Percentiles rank a stretch among this genome's conserved stretches.
Evolutionary conservation across 139 green algal species (phyloP).

Genomic region (Cymbomonas tetramitiformis): DNA sequence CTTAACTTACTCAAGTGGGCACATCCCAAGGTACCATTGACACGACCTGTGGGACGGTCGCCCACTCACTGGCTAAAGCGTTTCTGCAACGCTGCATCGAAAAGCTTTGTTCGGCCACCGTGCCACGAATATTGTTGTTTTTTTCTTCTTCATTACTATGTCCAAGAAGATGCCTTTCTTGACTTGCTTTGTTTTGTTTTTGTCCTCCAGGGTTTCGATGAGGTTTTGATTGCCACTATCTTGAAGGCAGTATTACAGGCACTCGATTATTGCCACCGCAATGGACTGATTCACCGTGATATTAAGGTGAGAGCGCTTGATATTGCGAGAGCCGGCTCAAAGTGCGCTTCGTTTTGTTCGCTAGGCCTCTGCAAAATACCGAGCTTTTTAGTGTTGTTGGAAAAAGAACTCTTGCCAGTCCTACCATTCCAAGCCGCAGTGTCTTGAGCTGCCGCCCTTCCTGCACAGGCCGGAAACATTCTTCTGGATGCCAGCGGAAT

Average conservation of each 20-base stretch:
- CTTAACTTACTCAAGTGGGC: conserved; percentile 40
- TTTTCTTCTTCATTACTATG: too few relatives aligned
- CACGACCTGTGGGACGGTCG: background rate
- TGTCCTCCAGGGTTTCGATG: conserved; percentile 60
- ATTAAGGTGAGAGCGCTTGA: conserved; percentile 96
- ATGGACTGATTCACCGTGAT: conserved; percentile 88
- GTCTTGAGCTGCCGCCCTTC: background rate
- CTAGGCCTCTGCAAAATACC: too few relatives aligned
- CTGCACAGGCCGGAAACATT: conserved; percentile 98
- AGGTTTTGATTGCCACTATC: conserved; percentile 81
- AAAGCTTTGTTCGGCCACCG: too few relatives aligned
- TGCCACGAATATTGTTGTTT: too few relatives aligned
- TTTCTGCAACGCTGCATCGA: too few relatives aligned
- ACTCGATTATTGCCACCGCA: conserved; percentile 87
- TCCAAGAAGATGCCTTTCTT: too few relatives aligned
- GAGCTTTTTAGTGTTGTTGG: too few relatives aligned
- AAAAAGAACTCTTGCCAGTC: too few relatives aligned
- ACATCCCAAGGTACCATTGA: background rate
- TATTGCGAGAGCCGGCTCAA: conserved; percentile 4
- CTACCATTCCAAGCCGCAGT: background rate
- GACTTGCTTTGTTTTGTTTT: background rate
- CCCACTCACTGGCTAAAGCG: too few relatives aligned
- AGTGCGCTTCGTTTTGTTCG: background rate
- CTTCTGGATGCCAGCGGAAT: conserved; percentile 74
- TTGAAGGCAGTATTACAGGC: conserved; percentile 78